A percentile compares a stretch with the other conserved stretches of the same genome.
These are phyloP conservation scores for Monilinia fructigena DNA, from an alignment of 2,329 filamentous ascomycete species.

Conservation along the genomic window DNA sequence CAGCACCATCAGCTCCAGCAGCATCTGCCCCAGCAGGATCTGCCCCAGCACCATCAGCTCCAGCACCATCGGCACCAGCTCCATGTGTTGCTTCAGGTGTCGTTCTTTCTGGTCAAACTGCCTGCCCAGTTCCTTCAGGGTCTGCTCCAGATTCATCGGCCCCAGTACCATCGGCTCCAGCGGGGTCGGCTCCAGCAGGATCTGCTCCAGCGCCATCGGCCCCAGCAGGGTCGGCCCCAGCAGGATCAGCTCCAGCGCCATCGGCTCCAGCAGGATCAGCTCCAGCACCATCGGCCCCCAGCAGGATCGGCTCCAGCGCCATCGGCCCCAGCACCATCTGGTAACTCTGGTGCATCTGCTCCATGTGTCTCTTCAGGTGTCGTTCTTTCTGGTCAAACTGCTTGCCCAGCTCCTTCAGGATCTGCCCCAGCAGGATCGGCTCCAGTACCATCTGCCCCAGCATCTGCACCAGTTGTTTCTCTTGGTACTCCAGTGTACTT, in stretches of 20 bases:
- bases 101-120: not conserved
- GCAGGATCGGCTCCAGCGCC: no score
- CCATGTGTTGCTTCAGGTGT: not conserved
- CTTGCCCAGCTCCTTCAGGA: no score
- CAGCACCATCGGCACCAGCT: no score
- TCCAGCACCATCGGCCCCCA: not conserved
- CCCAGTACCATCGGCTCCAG: not conserved
- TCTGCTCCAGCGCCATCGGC: no score
- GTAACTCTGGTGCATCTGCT: no score
- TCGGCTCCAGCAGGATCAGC: no score
- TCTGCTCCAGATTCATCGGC: conserved; percentile 2
- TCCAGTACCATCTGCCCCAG: not conserved
- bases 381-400: no score
- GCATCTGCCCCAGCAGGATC: no score
- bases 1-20: not conserved
- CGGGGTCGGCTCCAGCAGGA: no score
- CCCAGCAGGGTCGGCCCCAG: no score
- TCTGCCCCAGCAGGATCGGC: not conserved
- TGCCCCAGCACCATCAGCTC: not conserved
- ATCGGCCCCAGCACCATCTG: not conserved
- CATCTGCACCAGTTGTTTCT: conserved; percentile 16
- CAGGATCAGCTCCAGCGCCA: not conserved
- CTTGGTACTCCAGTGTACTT: not conserved
- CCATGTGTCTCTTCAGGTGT: no score
- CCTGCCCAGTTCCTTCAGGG: conserved; percentile 7